Evolutionary conservation across 805 yeast species (phyloP).

Genomic region (Saccharomycopsis javanensis): DNA sequence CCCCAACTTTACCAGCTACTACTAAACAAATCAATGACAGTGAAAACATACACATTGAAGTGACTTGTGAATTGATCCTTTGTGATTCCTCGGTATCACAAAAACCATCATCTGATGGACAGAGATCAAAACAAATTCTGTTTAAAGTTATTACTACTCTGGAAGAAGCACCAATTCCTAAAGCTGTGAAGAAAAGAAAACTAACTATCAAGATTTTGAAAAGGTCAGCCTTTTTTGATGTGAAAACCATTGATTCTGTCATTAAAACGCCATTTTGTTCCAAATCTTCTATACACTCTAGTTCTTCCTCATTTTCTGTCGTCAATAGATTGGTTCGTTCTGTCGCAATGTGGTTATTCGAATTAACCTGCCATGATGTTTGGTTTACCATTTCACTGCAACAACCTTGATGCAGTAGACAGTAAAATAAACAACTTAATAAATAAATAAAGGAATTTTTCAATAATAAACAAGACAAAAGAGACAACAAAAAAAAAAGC

Average conservation of each 20-base stretch:
- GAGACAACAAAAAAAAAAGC: too few species aligned
- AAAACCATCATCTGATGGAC: slow-evolving; percentile 27
- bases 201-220: slow-evolving; percentile 36
- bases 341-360: not conserved
- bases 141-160: slow-evolving; percentile 28
- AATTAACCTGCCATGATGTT: not conserved
- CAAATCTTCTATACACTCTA: not conserved
- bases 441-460: too few species aligned
- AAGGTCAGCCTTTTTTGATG: slow-evolving; percentile 52
- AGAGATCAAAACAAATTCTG: slow-evolving; percentile 33
- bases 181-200: slow-evolving; percentile 35
- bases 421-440: too few species aligned
- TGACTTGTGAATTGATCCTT: slow-evolving; percentile 37
- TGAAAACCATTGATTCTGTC: not conserved
- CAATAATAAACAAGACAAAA: too few species aligned
- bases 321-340: not conserved
- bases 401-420: too few species aligned
- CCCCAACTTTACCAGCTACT: slow-evolving; percentile 55
- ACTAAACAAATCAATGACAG: slow-evolving; percentile 38
- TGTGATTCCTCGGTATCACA: slow-evolving; percentile 37
- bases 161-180: slow-evolving; percentile 33
- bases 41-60: slow-evolving; percentile 34
- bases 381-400: not conserved
- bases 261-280: not conserved
- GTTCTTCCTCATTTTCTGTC: not conserved